Percentiles rank a stretch among this genome's conserved stretches.
phyloP scores from a whole-genome alignment of 2,329 filamentous ascomycete species.

The Nigrospora oryzae region DNA sequence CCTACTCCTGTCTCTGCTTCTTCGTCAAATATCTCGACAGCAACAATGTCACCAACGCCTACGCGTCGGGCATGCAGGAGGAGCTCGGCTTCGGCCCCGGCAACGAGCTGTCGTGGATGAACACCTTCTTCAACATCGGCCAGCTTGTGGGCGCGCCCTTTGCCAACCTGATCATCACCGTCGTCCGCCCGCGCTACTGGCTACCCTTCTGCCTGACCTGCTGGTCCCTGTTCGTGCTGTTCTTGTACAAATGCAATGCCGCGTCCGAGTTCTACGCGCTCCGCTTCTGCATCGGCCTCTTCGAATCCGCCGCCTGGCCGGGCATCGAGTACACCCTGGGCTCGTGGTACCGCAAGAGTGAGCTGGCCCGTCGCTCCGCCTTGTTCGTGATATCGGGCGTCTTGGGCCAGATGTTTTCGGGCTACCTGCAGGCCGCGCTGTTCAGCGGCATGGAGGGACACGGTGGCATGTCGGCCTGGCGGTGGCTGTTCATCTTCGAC shows the following conservation, averaged over 20 bases:
- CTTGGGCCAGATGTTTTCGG: slow-evolving; percentile 30
- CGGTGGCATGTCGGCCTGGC: slow-evolving; percentile 29
- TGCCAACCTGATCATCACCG: slow-evolving; percentile 33
- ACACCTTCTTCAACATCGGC: slow-evolving; percentile 37
- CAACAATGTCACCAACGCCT: slow-evolving; percentile 39
- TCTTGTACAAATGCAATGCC: slow-evolving; percentile 28
- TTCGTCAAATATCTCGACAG: slow-evolving; percentile 39
- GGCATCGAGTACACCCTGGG: slow-evolving; percentile 46
- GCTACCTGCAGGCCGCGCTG: slow-evolving; percentile 32
- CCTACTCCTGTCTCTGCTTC: slow-evolving; percentile 34
- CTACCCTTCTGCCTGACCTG: slow-evolving; percentile 25
- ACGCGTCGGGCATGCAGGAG: slow-evolving; percentile 36
- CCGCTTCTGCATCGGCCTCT: slow-evolving; percentile 44
- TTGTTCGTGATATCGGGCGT: slow-evolving; percentile 26
- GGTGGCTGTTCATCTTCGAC: slow-evolving; percentile 38
- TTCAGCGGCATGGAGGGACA: slow-evolving; percentile 28
- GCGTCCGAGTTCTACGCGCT: slow-evolving; percentile 34
- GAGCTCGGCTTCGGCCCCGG: slow-evolving; percentile 31
- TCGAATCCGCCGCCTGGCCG: slow-evolving; percentile 47
- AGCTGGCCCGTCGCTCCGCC: slow-evolving; percentile 47
- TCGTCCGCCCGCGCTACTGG: slow-evolving; percentile 32
- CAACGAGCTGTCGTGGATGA: slow-evolving; percentile 35
- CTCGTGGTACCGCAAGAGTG: slow-evolving; percentile 50
- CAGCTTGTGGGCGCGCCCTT: slow-evolving; percentile 34
- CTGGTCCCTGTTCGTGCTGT: slow-evolving; percentile 31